Conservation (phyloP, 176 grass and related monocot species). For the Luzula sylvatica region DNA sequence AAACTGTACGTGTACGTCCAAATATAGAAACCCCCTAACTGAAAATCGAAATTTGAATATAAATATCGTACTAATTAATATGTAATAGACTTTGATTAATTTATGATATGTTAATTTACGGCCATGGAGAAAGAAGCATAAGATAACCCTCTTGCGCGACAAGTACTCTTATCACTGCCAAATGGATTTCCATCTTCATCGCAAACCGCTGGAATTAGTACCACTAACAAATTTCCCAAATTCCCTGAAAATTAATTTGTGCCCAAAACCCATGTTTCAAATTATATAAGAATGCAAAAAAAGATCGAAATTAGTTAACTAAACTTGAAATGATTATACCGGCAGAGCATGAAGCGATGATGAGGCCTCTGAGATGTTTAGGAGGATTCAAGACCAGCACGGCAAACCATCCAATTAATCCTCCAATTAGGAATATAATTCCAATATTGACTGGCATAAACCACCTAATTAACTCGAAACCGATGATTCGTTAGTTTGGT, state of each 20-base stretch:
- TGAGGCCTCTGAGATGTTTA: constrained; percentile 35
- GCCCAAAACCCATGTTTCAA: background rate
- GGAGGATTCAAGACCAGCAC: constrained; percentile 41
- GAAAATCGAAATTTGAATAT: background rate
- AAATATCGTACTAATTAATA: background rate
- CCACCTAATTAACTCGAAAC: constrained; percentile 67
- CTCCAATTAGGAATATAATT: constrained; percentile 47
- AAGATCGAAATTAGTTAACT: background rate
- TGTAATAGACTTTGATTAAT: background rate
- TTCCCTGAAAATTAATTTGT: constrained; percentile 29
- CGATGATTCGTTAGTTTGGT: too few species aligned
- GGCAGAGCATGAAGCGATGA: constrained; percentile 49
- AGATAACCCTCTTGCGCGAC: constrained; percentile 34
- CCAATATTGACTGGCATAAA: constrained; percentile 76
- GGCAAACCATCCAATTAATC: constrained; percentile 40
- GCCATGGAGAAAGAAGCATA: constrained; percentile 81
- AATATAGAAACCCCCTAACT: constrained; percentile 60
- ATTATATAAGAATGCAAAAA: background rate
- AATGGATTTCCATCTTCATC: constrained; percentile 50
- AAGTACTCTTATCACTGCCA: constrained; percentile 7
- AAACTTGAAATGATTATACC: constrained; percentile 17
- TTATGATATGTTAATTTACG: constrained; percentile 12
- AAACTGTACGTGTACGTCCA: constrained; percentile 48
- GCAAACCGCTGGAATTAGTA: constrained; percentile 57
- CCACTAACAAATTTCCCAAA: constrained; percentile 51